Conservation (phyloP, 164 flowering plant genomes). For the Nymphaea thermarum region DNA sequence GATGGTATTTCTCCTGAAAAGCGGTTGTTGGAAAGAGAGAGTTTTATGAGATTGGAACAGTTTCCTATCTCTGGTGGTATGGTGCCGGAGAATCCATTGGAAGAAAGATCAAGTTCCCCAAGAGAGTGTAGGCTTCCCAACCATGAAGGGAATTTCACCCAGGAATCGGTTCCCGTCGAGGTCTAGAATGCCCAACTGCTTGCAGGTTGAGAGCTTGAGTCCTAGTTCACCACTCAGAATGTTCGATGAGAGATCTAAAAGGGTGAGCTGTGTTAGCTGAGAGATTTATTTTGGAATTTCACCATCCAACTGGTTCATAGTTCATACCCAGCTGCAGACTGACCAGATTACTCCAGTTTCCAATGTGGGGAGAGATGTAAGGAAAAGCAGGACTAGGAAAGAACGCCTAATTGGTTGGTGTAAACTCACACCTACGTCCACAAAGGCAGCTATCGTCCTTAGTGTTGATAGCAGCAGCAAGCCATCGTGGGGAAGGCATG, state of each 20-base stretch:
- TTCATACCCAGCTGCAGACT: conserved; percentile 71
- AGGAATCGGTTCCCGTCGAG: conserved; percentile 39
- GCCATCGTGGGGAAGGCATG: too few relatives aligned
- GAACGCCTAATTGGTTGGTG: too few relatives aligned
- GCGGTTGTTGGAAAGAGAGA: conserved; percentile 53
- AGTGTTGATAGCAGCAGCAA: too few relatives aligned
- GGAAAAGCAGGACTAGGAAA: too few relatives aligned
- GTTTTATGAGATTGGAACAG: conserved; percentile 58
- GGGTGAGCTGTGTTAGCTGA: conserved; percentile 42
- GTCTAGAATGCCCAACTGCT: conserved; percentile 43
- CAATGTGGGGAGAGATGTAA: conserved; percentile 51
- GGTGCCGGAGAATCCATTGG: conserved; percentile 47
- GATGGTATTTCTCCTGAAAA: conserved; percentile 62
- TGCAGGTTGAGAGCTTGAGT: conserved; percentile 34
- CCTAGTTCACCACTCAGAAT: conserved; percentile 39
- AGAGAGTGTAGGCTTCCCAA: conserved; percentile 48
- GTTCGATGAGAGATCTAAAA: conserved; percentile 75
- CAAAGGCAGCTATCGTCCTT: too few relatives aligned
- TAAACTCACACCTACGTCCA: too few relatives aligned
- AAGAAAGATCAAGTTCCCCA: conserved; percentile 79
- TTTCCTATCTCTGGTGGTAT: conserved; percentile 56
- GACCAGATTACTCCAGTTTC: conserved; percentile 35
- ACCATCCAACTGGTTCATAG: conserved; percentile 53
- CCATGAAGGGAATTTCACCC: conserved; percentile 60
- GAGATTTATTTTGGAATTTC: conserved; percentile 45